Conservation (phyloP, 768 basidiomycete species). For the Termitomyces sp. region DNA sequence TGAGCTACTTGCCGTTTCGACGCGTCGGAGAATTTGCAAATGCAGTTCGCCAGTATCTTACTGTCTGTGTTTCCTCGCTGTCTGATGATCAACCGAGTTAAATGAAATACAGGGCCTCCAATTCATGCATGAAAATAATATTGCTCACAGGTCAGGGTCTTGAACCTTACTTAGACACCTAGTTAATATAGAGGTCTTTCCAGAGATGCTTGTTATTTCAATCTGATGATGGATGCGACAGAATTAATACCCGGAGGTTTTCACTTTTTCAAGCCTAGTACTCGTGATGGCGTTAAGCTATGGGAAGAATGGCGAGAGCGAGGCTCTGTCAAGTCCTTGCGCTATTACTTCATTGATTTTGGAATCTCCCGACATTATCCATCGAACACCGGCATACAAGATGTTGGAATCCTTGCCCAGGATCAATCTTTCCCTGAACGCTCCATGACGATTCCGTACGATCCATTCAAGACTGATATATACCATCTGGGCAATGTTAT, state of each 20-base stretch:
- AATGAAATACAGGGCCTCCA: constrained; percentile 12
- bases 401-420: constrained; percentile 26
- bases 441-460: constrained; percentile 10
- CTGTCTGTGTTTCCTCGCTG: background rate
- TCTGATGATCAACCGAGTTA: background rate
- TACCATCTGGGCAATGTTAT: constrained; percentile 34
- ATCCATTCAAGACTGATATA: constrained; percentile 39
- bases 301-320: constrained; percentile 15
- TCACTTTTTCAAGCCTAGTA: constrained; percentile 17
- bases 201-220: constrained; percentile 15
- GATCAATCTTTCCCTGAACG: constrained; percentile 37
- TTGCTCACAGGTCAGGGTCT: constrained; percentile 14
- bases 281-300: constrained; percentile 10
- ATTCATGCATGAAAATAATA: constrained; percentile 17
- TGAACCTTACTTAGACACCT: background rate
- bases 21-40: no score
- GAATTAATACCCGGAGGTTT: constrained; percentile 17
- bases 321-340: constrained; percentile 21
- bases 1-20: no score
- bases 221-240: constrained; percentile 30
- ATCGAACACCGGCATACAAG: constrained; percentile 15
- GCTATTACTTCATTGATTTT: constrained; percentile 34
- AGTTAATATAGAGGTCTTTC: background rate
- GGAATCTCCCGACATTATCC: constrained; percentile 24
- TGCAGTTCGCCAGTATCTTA: no score